A percentile compares a stretch with the other conserved stretches of the same genome.
Conservation (phyloP, 2,329 filamentous ascomycete species). For the Alternaria gaisen region DNA sequence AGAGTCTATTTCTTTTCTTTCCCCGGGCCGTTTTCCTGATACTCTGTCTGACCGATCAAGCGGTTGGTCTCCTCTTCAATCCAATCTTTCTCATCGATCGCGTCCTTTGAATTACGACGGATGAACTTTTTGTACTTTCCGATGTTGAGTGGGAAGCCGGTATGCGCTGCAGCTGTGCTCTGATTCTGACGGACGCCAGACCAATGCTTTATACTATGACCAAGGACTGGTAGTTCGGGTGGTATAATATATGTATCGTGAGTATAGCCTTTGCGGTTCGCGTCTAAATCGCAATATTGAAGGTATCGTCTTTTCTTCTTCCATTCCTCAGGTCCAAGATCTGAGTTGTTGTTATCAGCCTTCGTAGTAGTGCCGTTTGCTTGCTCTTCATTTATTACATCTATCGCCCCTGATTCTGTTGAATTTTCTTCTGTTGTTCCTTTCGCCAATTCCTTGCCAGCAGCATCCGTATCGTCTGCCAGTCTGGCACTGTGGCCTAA, state of each 20-base stretch:
- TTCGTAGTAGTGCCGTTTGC: background rate
- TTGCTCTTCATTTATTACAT: background rate
- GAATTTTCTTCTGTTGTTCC: background rate
- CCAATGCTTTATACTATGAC: conserved; percentile 26
- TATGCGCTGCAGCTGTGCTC: conserved; percentile 16
- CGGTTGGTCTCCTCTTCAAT: conserved; percentile 4
- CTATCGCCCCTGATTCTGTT: background rate
- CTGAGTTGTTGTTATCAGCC: background rate
- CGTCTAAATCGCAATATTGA: background rate
- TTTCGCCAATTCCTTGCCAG: background rate
- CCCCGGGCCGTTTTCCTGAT: background rate
- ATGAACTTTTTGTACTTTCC: conserved; percentile 16
- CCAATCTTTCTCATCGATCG: background rate
- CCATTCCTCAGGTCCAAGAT: background rate
- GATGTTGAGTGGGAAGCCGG: conserved; percentile 24
- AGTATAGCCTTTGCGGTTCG: background rate
- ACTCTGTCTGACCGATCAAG: background rate
- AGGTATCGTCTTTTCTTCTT: conserved; percentile 7
- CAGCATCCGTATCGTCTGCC: background rate
- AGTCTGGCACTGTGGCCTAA: too few species aligned
- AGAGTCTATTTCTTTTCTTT: too few species aligned
- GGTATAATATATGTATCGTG: conserved; percentile 18
- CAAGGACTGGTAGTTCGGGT: conserved; percentile 22
- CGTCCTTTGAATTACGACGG: background rate
- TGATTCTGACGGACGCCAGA: conserved; percentile 19